Evolutionary conservation across 1,139 yeast genomes (phyloP), one percentile per base, ranked within the genome.

Genomic region (Debaryomycetaceae sp.): DNA sequence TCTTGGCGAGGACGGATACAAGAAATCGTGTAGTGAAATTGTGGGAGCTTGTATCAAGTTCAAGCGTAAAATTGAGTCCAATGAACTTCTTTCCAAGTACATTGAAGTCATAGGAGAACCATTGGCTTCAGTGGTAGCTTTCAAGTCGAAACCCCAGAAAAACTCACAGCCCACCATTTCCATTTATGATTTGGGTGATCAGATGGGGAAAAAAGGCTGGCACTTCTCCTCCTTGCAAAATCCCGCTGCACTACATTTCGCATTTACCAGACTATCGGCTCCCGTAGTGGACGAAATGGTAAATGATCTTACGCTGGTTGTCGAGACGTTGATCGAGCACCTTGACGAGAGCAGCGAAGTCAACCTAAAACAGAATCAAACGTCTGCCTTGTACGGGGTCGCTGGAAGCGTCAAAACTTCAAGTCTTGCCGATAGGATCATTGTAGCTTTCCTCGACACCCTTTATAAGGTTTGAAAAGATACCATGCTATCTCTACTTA

Each of bases 351-450:
- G 20, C 20, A 17, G 20, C 20, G 20, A 17, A 17, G 4, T 17
- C 20, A 17, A 17, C 20, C 4, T 17, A 17, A 17, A 17, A 8
- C 31, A 27, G 17, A 66, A 85, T 38, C 87, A 81, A 46, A 88
- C 96, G 3, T 93, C 96, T 20, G 96, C 95, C 1, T 62, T 93
- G 43, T 93, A 93, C 59, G 98, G 99, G 52, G 95, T 91, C 41
- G 98, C 98, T 0, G 97, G 97, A 6, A 87, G 93, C 57, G 80
- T 93, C 33, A 72, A 79, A 47, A 88, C 97, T 0, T 78, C 83
- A 0, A 95, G 96, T 1, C 83, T 93, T n/a, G 97, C 91, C 4
- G 95, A 86, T 49, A 73, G 77, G 46, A 65, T 91, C 24, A 85
- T 91, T 41, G 84, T 80, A 24, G 93, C 86, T 0, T 93, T 90